These are phyloP conservation scores for Aspergillus clavatus DNA, from an alignment of 2,329 filamentous ascomycete genomes.

Conservation along the genomic window DNA sequence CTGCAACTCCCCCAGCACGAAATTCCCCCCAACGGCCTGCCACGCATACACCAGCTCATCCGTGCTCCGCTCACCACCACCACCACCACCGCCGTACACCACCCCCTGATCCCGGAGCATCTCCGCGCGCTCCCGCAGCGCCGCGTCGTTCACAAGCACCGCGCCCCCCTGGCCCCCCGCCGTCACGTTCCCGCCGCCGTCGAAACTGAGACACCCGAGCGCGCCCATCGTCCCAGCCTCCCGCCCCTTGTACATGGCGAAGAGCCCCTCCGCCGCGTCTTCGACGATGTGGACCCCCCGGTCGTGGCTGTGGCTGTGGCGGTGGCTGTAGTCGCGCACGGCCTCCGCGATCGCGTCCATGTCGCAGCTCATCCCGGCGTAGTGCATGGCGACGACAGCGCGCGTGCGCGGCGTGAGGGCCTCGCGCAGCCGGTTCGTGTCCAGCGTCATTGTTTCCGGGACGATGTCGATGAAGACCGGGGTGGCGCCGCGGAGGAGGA, in stretches of 20 bases:
- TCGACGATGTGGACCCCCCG: constrained; percentile 11
- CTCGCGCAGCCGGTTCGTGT: constrained; percentile 1
- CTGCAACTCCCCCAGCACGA: constrained; percentile 9
- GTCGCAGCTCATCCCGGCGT: constrained; percentile 11
- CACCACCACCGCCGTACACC: constrained; percentile 3
- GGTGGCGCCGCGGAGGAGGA: constrained; percentile 10
- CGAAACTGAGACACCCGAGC: constrained; percentile 16
- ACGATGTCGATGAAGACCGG: constrained; percentile 14
- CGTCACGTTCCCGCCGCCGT: constrained; percentile 15
- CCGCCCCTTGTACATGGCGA: constrained; percentile 7
- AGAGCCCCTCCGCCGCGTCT: constrained; percentile 13
- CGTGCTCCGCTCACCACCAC: constrained; percentile 8
- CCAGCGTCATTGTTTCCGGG: constrained; percentile 12
- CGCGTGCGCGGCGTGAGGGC: constrained; percentile 10
- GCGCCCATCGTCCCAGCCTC: constrained; percentile 13
- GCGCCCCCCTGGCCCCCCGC: constrained; percentile 13
- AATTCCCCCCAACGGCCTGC: constrained; percentile 8
- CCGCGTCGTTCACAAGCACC: constrained; percentile 10
- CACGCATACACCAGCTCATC: constrained; percentile 9
- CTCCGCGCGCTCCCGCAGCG: constrained; percentile 4
- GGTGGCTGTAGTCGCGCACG: too few relatives aligned
- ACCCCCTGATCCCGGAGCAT: constrained; percentile 11
- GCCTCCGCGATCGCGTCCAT: constrained; percentile 11
- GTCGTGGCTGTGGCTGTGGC: too few relatives aligned
- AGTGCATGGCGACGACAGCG: constrained; percentile 13